A percentile compares a stretch with the other conserved stretches of the same genome.
These are phyloP conservation scores for Orbilia blumenaviensis DNA, from an alignment of 2,329 filamentous ascomycete species.

Conservation along the genomic window DNA sequence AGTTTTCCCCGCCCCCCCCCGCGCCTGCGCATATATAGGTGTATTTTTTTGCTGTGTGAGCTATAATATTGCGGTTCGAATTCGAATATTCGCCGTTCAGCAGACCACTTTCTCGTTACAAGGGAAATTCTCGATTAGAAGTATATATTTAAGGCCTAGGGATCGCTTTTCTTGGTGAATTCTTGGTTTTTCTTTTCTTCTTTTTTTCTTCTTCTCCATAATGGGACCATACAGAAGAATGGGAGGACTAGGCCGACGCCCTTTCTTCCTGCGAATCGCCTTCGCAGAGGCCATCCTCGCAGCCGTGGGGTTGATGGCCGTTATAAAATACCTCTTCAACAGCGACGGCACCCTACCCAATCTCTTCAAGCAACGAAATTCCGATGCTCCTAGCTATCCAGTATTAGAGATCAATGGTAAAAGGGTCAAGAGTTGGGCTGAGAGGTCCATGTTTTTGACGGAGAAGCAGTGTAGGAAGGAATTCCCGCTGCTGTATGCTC, in stretches of 20 bases:
- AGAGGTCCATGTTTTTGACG: slow-evolving; percentile 25
- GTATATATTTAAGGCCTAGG: background rate
- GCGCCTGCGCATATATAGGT: background rate
- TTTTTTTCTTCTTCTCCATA: background rate
- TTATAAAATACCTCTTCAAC: slow-evolving; percentile 37
- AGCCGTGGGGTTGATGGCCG: slow-evolving; percentile 26
- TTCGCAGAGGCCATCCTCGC: slow-evolving; percentile 46
- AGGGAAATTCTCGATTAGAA: background rate
- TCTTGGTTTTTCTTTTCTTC: background rate
- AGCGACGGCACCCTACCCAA: background rate
- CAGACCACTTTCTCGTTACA: too few relatives aligned
- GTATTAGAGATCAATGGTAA: background rate
- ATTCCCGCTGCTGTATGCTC: slow-evolving; percentile 27
- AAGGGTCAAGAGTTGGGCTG: slow-evolving; percentile 22
- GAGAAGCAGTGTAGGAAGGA: slow-evolving; percentile 49
- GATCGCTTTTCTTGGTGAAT: background rate
- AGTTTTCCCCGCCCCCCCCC: background rate
- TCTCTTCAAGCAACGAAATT: background rate
- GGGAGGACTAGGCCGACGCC: slow-evolving; percentile 24
- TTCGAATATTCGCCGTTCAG: too few relatives aligned
- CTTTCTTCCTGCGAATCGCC: slow-evolving; percentile 46
- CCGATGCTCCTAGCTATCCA: background rate
- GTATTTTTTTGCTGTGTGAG: too few relatives aligned
- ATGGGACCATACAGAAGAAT: slow-evolving; percentile 43
- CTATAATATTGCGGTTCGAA: too few relatives aligned